Base-by-base conservation (phyloP, 2,329 filamentous ascomycete species). In the Fusarium albosuccineum region DNA sequence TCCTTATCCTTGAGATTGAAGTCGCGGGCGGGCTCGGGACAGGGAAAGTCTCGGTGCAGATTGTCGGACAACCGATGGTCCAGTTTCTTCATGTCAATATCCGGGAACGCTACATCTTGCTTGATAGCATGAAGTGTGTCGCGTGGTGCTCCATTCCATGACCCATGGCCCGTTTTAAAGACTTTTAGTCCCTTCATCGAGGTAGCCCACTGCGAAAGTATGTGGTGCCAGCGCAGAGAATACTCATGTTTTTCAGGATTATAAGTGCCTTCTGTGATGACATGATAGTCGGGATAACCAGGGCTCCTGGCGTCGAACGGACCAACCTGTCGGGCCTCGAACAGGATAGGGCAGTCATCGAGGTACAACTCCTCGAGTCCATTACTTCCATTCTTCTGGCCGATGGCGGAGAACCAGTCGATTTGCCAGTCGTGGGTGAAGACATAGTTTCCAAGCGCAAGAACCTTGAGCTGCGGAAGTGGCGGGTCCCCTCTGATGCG, bases 401-500 rank as follows among this genome's bases (percentile, higher is more conserved):
- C 74, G 4, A 85, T 73, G 0, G 76, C 76, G 0, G 80, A 59
- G 5, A 86, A 78, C 82, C 82, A 85, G 9, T 81, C 79, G 0
- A 84, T 67, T 54, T 85, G 82, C 74, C 78, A 80, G 17, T 83
- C 77, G 34, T 83, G 76, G 5, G 76, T 75, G 48, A 86, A 83
- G 4, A 77, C 74, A 17, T 78, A 81, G 2, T 78, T 79, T 0
- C 81, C 80, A 0, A 86, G 64, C 0, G 76, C 72, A 0, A 85
- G 74, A 0, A 77, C 73, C 33, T 76, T 75, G 5, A 85, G 77
- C n/a, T 50, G 33, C 8, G 46, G 46, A 22, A 50, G 10, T 14
- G 41, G 41, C 13, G 41, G 13, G 44, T 39, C 36, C 44, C 17
- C 29, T 63, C 70, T 29, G 11, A 65, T 56, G 27, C 16, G 42